Conservation (phyloP, 768 basidiomycete genomes). For the Flagelloscypha sp. region DNA sequence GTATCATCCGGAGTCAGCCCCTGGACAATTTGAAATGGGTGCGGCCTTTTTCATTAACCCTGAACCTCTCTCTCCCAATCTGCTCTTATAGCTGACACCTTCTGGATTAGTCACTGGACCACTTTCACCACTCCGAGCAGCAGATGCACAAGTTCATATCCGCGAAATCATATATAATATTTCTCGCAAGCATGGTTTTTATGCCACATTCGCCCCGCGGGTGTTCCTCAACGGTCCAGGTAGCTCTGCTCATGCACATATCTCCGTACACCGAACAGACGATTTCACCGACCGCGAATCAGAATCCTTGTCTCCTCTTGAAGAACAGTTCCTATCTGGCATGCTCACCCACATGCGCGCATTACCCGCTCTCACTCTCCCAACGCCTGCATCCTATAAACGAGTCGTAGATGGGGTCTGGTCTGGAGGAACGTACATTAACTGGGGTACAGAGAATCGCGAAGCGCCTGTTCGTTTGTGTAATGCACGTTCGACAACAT, state of each 20-base stretch:
- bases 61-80: neutral
- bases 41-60: conserved; percentile 3
- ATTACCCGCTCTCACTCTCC: conserved; percentile 48
- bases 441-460: conserved; percentile 64
- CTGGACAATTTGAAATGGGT: conserved; percentile 50
- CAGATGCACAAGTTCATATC: conserved; percentile 58
- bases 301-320: conserved; percentile 31
- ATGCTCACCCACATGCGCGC: conserved; percentile 51
- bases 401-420: conserved; percentile 60
- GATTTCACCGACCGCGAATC: no score
- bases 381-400: conserved; percentile 52
- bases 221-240: conserved; percentile 41
- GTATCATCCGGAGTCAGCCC: conserved; percentile 64
- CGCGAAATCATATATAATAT: conserved; percentile 61
- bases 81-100: conserved; percentile 23
- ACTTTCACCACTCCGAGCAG: conserved; percentile 53
- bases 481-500: conserved; percentile 36
- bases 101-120: conserved; percentile 73
- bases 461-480: conserved; percentile 57
- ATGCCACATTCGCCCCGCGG: conserved; percentile 60
- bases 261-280: conserved; percentile 53
- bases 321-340: conserved; percentile 56
- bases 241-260: conserved; percentile 52
- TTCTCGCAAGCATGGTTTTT: conserved; percentile 53
- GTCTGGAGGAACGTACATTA: conserved; percentile 63